Base-by-base conservation (phyloP, 345 rosid genomes). In the Erodium maritimum region DNA sequence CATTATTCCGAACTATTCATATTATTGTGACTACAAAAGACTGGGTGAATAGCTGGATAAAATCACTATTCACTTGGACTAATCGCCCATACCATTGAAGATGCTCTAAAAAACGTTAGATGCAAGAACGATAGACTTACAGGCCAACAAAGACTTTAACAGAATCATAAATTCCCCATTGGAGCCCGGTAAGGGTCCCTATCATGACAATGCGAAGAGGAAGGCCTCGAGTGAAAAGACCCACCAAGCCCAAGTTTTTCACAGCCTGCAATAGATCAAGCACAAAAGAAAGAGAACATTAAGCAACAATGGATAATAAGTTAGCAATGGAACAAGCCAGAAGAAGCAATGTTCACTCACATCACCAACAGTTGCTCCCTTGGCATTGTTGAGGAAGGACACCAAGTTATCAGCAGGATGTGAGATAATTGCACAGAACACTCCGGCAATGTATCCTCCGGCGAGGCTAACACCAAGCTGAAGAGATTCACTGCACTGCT, bases 371-470 rank as follows among this genome's bases (percentile, higher is more conserved):
- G 90, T 89, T 20, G 97, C 91, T 19, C 97, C 99, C 62, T 85
- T 82, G 33, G 96, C 86, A 55, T 85, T 93, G 81, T 90, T 93
- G 75, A 93, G 97, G 73, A 89, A 93, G 16, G 97, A 93, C 1
- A 93, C 99, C 46, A 93, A 75, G 64, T 89, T 93, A 65, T 93
- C 97, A 2, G 99, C 99, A 13, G 97, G 99, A 61, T 93, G 99
- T 1, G 99, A 93, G 46, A 93, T 90, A 20, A 82, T 21, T 1
- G 91, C 91, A 61, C 97, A 93, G 64, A 89, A 72, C 33, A 89
- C 73, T 63, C 99, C 99, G 23, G 99, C 99, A 34, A 83, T 60
- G 53, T 93, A 88, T 64, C 99, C 99, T 61, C 99, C 95, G 19
- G 88, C 83, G 37, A 88, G 86, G 76, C 96, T 93, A 55, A 93